Base-by-base conservation (phyloP, 805 yeast species). In the Candida bentonensis region DNA sequence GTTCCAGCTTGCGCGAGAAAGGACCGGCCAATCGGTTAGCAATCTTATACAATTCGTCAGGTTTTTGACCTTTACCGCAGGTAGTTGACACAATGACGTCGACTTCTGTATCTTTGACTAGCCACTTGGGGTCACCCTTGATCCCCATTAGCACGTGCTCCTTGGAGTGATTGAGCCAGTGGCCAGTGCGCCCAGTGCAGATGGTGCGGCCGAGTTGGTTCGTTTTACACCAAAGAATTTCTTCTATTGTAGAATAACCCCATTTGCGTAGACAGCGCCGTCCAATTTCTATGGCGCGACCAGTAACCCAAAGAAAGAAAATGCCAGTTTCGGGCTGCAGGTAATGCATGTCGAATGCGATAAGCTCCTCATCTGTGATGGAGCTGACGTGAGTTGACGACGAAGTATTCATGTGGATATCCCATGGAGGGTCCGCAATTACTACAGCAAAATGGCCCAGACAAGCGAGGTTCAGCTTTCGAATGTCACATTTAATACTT, bases 351-450 rank as follows among this genome's bases (percentile, higher is more conserved):
- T 84, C 79, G 21, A 88, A 65, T 9, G 74, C 67, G 42, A 79
- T 61, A 28, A 88, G 65, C 52, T 85, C 95, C 2, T 75, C 71
- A 57, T 84, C 94, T 46, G 81, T 80, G 57, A 57, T 47, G 3
- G 41, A 23, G 15, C 9, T 20, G 11, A 21, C 21, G 4, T 21
- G 40, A n/a, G 13, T 21, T 9, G 13, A 9, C 13, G 23, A 22
- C 47, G 76, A 39, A 11, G 51, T 48, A 45, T 82, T 81, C 88
- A 84, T 87, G 63, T 88, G 96, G 50, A 88, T 88, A 51, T 86
- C 88, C 97, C 97, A 88, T 4, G 96, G 92, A 2, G 96, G 96
- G 60, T 88, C 97, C 0, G 95, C 89, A 44, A 89, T 74, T 11
- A 88, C 77, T 7, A 59, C 67, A 2, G 79, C 86, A 33, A 80